Evolutionary conservation across 2,329 filamentous ascomycete genomes (phyloP), one percentile per base, ranked within the genome.

Genomic region (Moelleriella libera): DNA sequence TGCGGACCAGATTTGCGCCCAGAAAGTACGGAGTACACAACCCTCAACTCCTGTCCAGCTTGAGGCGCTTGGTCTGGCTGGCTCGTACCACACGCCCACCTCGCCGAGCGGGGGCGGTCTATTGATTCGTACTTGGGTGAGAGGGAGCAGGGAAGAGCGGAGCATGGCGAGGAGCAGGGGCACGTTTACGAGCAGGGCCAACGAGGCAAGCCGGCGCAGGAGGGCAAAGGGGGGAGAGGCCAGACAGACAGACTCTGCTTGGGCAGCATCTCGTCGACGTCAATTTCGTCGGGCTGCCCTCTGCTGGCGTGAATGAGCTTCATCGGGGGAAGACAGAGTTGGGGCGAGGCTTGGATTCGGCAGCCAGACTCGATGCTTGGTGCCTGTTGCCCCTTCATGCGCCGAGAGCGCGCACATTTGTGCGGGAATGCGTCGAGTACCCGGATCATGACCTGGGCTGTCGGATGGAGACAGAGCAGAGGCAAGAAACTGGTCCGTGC

Each of bases 401-500:
- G 11, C 14, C 40, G 12, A 42, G 40, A 28, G 40, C 40, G n/a
- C n/a, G 34, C 34, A 39, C 12, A 28, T 42, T 42, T 42, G 40
- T 12, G 32, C 32, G 32, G 32, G 32, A 37, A 37, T 37, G 32
- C 32, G 32, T 37, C 32, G 32, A 37, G 32, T 37, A 37, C 32
- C 32, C 32, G 12, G 3, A 37, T 3, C 14, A 42, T 37, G 41
- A 2, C 41, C 41, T 42, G 41, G 41, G 41, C 12, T 29, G 9
- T 14, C n/a, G 12, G 41, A 42, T 14, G 21, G 12, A 37, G 8
- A 12, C 8, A 37, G 32, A 37, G 8, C 8, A 37, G 8, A 8
- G 9, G 34, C 39, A 28, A 45, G 29, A 48, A 45, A 42, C 39
- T 53, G 53, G 51, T 49, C 52, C 51, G 57, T 59, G 58, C 58